These are phyloP conservation scores for Neonothopanus nambi DNA, from an alignment of 1,284 basidiomycete genomes.

Conservation along the genomic window DNA sequence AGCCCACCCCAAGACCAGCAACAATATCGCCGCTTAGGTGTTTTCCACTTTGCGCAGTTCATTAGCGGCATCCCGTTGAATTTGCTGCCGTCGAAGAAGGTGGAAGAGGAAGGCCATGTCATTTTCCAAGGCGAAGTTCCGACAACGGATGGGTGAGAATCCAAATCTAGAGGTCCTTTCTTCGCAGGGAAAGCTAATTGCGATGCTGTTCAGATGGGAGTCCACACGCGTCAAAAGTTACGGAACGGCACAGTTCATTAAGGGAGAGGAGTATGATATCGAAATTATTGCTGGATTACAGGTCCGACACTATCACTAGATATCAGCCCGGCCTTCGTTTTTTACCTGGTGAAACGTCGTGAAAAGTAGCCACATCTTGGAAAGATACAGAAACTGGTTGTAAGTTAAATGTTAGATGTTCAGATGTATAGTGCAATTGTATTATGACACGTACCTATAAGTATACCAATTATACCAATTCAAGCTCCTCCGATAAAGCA, in stretches of 20 bases:
- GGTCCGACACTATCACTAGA: slow-evolving; percentile 19
- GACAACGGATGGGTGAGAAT: slow-evolving; percentile 30
- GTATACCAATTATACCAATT: no score
- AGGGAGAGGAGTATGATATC: slow-evolving; percentile 35
- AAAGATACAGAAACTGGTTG: not conserved
- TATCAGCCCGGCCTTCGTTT: not conserved
- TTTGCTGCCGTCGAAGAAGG: slow-evolving; percentile 31
- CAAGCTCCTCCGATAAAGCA: no score
- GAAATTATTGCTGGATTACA: slow-evolving; percentile 33
- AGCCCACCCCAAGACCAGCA: slow-evolving; percentile 44
- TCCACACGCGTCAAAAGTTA: slow-evolving; percentile 34
- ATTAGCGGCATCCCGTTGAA: slow-evolving; percentile 28
- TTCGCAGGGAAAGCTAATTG: slow-evolving; percentile 1
- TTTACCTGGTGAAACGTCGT: not conserved
- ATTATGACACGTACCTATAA: no score
- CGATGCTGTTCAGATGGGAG: slow-evolving; percentile 32
- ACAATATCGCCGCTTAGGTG: slow-evolving; percentile 39
- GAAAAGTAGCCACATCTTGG: not conserved
- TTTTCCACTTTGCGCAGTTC: slow-evolving; percentile 45
- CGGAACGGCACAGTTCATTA: slow-evolving; percentile 31
- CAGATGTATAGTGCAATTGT: no score
- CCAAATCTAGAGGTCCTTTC: not conserved
- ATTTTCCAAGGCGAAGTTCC: slow-evolving; percentile 32
- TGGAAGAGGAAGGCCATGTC: slow-evolving; percentile 29
- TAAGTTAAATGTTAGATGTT: no score